A percentile compares a stretch with the other conserved stretches of the same genome.
Evolutionary conservation across 257 asterid genomes (phyloP).

Genomic region (Cynanchum wilfordii): DNA sequence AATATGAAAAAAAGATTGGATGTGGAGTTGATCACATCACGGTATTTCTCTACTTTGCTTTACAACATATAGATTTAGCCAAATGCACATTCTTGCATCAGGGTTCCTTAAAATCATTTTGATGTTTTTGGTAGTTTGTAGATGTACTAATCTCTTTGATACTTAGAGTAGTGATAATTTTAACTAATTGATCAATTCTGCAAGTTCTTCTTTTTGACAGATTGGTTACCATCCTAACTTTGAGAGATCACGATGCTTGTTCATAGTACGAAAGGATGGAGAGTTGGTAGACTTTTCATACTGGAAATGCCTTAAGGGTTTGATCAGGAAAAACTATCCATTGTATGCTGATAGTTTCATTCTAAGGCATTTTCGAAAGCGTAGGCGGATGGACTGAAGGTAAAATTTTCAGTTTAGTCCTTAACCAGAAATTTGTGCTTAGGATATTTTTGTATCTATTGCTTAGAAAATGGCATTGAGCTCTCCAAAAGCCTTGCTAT

Average conservation of each 20-base stretch:
- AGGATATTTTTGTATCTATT: constrained; percentile 13
- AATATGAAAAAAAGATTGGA: constrained; percentile 65
- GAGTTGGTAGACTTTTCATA: constrained; percentile 85
- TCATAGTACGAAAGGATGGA: constrained; percentile 88
- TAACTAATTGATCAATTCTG: neutral
- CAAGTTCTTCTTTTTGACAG: constrained; percentile 39
- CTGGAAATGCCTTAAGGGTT: constrained; percentile 97
- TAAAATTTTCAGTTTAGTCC: constrained; percentile 8
- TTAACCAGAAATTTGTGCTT: constrained; percentile 10
- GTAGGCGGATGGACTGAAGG: constrained; percentile 51
- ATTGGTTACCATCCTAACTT: constrained; percentile 89
- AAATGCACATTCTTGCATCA: neutral
- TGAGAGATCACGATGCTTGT: constrained; percentile 71
- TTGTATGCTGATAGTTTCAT: constrained; percentile 87
- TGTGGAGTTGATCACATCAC: constrained; percentile 63
- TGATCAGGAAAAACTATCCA: constrained; percentile 83
- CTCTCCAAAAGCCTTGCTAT: neutral
- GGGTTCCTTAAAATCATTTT: neutral
- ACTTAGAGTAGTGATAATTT: neutral
- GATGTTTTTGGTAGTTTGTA: neutral
- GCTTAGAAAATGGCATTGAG: constrained; percentile 12
- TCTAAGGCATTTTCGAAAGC: constrained; percentile 71
- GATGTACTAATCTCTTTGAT: neutral
- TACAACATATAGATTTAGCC: neutral
- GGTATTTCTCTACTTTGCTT: constrained; percentile 13